Evolutionary conservation across 1,284 basidiomycete species (phyloP).

Genomic region (Cutaneotrichosporon sp.): DNA sequence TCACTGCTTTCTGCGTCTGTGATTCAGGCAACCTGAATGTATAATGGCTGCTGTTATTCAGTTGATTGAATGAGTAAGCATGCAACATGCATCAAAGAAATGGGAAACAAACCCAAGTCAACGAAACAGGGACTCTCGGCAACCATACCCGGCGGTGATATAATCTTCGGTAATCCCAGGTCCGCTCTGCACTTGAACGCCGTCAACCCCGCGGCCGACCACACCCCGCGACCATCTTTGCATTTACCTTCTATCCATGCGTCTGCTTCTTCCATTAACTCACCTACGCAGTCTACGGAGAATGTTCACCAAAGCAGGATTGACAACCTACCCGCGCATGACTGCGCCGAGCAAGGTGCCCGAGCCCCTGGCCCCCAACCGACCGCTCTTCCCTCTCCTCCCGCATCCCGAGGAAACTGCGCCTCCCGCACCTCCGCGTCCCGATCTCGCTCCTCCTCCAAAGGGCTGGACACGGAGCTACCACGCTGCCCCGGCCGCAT

Average conservation of each 20-base stretch:
- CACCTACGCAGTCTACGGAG: neutral
- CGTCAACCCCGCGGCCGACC: neutral
- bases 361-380: conserved; percentile 13
- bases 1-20: neutral
- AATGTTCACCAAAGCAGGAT: neutral
- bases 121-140: neutral
- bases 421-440: conserved; percentile 19
- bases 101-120: no score
- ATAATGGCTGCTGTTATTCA: neutral
- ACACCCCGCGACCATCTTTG: neutral
- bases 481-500: conserved; percentile 70
- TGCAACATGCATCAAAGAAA: no score
- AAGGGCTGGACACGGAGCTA: conserved; percentile 58
- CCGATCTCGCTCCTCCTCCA: conserved; percentile 36
- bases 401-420: conserved; percentile 17
- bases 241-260: neutral
- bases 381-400: conserved; percentile 16
- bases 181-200: neutral
- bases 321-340: conserved; percentile 8
- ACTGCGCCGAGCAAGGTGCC: conserved; percentile 1
- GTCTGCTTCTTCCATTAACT: neutral
- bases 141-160: neutral
- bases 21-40: no score
- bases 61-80: neutral
- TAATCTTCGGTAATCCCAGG: neutral